Base-by-base conservation (phyloP, 495 filamentous ascomycete species). In the Aspergillus steynii region DNA sequence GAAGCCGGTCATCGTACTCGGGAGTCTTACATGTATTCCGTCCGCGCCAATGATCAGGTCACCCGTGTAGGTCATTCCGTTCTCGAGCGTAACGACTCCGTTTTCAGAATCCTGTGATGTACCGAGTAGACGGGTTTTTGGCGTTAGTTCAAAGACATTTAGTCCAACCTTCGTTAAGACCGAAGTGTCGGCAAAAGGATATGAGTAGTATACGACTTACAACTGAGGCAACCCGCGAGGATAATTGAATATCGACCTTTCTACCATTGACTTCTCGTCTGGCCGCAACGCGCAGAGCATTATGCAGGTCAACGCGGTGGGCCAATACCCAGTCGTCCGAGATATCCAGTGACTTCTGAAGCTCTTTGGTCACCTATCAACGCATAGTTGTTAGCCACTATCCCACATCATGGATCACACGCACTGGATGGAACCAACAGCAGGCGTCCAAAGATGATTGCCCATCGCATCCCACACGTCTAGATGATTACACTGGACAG, bases 261-360 rank as follows among this genome's bases (percentile, higher is more conserved):
- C 61, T 61, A 3, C 76, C 74, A 29, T 67, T 61, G 7, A 71
- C 63, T 20, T 20, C 20, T 20, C 6, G 14, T 52, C 73, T 70
- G 42, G 77, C 80, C 12, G 69, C 51, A 8, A 61, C 58, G 42
- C 73, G 70, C 29, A 87, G 63, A 52, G 77, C 77, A 8, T 68
- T 72, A 68, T 83, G 80, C 58, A 79, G 58, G 69, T 83, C 83
- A 3, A 85, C 81, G 4, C 84, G 72, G 73, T 86, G 83, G 29
- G 80, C 37, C 45, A 73, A 28, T 47, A 61, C 3, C 63, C 67
- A 62, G 65, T 76, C 62, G 66, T 71, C 53, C 15, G 69, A 14
- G 28, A 70, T 48, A 29, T 61, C 42, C 42, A 70, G 20, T 1
- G 47, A 5, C 25, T 52, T 50, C 56, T 50, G 65, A 20, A 26